These are phyloP conservation scores for Graphiopsis chlorocephala DNA, from an alignment of 2,329 filamentous ascomycete genomes.

Conservation along the genomic window DNA sequence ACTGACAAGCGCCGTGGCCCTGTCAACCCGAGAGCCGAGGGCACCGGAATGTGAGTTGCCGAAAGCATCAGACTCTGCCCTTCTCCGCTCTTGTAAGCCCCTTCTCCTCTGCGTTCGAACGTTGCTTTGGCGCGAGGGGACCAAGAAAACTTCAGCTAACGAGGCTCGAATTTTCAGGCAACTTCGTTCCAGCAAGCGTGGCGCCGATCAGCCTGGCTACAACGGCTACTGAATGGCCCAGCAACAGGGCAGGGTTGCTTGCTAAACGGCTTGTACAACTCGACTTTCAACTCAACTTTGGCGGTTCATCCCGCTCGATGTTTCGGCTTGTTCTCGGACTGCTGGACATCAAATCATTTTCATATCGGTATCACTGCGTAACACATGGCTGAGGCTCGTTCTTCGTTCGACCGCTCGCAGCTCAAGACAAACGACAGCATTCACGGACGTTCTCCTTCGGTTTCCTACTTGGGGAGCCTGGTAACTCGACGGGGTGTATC, in stretches of 20 bases:
- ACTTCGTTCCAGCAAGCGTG: slow-evolving; percentile 52
- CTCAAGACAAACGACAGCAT: slow-evolving; percentile 10
- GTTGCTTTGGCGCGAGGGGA: slow-evolving; percentile 70
- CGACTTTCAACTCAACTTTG: slow-evolving; percentile 18
- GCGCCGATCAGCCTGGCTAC: slow-evolving; percentile 47
- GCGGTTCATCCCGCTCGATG: slow-evolving; percentile 15
- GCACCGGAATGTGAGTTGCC: slow-evolving; percentile 95
- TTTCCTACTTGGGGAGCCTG: neutral
- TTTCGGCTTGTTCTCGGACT: slow-evolving; percentile 22
- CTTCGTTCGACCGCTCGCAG: slow-evolving; percentile 15
- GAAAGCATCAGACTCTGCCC: slow-evolving; percentile 40
- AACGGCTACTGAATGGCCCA: slow-evolving; percentile 47
- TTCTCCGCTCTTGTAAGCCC: slow-evolving; percentile 68
- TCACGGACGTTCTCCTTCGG: slow-evolving; percentile 5
- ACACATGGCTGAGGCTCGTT: slow-evolving; percentile 25
- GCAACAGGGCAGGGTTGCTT: slow-evolving; percentile 36
- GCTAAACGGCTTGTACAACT: slow-evolving; percentile 23
- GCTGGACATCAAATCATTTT: slow-evolving; percentile 25
- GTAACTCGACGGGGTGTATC: slow-evolving; percentile 2
- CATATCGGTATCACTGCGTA: slow-evolving; percentile 32
- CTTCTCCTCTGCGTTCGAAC: slow-evolving; percentile 77
- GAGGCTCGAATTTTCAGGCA: slow-evolving; percentile 43
- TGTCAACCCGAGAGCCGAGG: slow-evolving; percentile 76
- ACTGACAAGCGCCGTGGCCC: slow-evolving; percentile 70
- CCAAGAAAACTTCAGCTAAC: slow-evolving; percentile 49